Base-by-base conservation (phyloP, 2,329 filamentous ascomycete genomes). In the Colletotrichum tamarilloi region DNA sequence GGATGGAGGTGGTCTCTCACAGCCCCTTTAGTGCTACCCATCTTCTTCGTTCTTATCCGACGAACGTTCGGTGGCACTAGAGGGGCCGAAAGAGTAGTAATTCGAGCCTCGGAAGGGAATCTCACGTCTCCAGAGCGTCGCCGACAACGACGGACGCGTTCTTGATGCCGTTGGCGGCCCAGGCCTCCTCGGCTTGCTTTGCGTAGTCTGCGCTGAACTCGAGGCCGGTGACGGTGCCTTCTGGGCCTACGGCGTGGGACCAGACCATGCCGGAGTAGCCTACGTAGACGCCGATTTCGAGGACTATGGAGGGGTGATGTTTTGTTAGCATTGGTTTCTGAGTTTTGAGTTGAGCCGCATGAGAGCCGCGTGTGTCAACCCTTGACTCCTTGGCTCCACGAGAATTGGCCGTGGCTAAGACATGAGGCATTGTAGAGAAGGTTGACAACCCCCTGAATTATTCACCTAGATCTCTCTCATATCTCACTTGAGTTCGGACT, bases 191-290 rank as follows among this genome's bases (percentile, higher is more conserved):
- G 22, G 87, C 84, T 3, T 82, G 75, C 24, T 80, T 76, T 38
- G 86, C 87, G 65, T 85, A 87, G 75, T 86, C 82, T 30, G 80
- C 74, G 28, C 79, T 80, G 68, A 83, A 86, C 79, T 89, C 87
- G 11, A 89, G 82, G 14, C 83, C 82, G 2, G 83, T 82, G 60
- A 88, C 86, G 16, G 77, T 75, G 77, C 86, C 77, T 59, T 83
- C 78, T 2, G 81, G 80, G 0, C 86, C 86, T 4, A 86, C 81
- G 35, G 85, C 86, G 26, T 88, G 81, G 2, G 85, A 78, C 86
- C 86, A 88, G 19, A 85, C 81, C 76, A 87, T 81, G 76, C 81
- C 80, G n/a, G 86, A 87, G 78, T 86, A 87, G 53, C 86, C 86
- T 26, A 85, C 80, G 72, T 85, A 88, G 68, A 87, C 85, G 53